phyloP scores from a whole-genome alignment of 2,329 filamentous ascomycete genomes.

The Amylocarpus encephaloides region DNA sequence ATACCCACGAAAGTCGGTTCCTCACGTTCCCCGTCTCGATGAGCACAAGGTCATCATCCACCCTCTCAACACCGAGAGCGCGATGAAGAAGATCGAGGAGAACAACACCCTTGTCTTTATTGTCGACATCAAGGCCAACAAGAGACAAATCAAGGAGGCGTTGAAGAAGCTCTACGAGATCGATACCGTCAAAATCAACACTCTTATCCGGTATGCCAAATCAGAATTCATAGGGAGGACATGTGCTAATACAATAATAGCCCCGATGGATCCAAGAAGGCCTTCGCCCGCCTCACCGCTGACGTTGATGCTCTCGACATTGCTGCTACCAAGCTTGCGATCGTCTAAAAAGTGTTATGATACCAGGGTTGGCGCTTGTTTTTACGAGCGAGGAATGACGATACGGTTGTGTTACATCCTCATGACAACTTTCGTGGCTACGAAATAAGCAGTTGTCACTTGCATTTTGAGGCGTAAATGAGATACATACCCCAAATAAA shows the following conservation, averaged over 20 bases:
- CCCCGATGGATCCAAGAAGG: slow-evolving; percentile 98
- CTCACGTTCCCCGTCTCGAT: slow-evolving; percentile 85
- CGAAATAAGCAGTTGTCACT: slow-evolving; percentile 21
- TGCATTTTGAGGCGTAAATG: slow-evolving; percentile 31
- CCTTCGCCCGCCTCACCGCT: slow-evolving; percentile 87
- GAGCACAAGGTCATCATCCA: slow-evolving; percentile 97
- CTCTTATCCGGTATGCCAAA: slow-evolving; percentile 75
- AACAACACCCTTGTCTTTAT: slow-evolving; percentile 99
- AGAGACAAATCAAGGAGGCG: slow-evolving; percentile 97
- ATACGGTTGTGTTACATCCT: slow-evolving; percentile 20
- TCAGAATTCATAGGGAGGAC: not conserved
- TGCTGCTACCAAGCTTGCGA: slow-evolving; percentile 96
- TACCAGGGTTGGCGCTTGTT: slow-evolving; percentile 37
- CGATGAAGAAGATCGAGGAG: slow-evolving; percentile 99
- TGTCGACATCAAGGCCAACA: slow-evolving; percentile 96
- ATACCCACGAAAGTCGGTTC: slow-evolving; percentile 94
- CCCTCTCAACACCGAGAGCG: slow-evolving; percentile 98
- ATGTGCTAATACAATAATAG: slow-evolving; percentile 38
- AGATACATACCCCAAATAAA: slow-evolving; percentile 29
- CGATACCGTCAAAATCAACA: slow-evolving; percentile 98
- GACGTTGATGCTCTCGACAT: slow-evolving; percentile 99
- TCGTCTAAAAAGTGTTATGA: slow-evolving; percentile 51
- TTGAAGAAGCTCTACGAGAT: slow-evolving; percentile 99
- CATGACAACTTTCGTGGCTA: slow-evolving; percentile 21
- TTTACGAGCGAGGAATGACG: slow-evolving; percentile 19